phyloP scores from a whole-genome alignment of 2,329 filamentous ascomycete species.

The Hymenoscyphus fraxineus region DNA sequence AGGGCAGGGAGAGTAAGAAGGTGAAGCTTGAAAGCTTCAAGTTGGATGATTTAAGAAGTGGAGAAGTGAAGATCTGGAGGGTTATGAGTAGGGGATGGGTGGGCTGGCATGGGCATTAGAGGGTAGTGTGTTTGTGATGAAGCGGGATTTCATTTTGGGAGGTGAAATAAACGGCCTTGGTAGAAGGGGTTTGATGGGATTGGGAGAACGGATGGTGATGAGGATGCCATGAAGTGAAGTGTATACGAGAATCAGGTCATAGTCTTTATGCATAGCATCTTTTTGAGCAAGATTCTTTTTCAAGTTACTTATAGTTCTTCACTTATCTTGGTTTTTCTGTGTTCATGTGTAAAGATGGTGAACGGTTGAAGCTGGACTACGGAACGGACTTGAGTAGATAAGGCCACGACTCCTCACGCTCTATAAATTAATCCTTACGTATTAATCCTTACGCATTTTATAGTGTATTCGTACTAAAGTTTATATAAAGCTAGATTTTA shows the following conservation, averaged over 20 bases:
- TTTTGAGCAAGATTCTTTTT: slow-evolving; percentile 2
- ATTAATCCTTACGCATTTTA: too few species aligned
- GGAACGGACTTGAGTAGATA: too few species aligned
- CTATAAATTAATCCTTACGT: too few species aligned
- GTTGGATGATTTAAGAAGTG: slow-evolving; percentile 84
- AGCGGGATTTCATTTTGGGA: not conserved
- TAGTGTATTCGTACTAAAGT: too few species aligned
- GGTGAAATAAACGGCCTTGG: not conserved
- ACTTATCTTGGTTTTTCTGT: too few species aligned
- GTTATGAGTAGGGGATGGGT: slow-evolving; percentile 91
- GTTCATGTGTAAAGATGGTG: too few species aligned
- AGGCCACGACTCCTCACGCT: too few species aligned
- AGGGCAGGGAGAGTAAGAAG: slow-evolving; percentile 89
- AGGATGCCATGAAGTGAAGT: not conserved
- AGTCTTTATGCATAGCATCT: slow-evolving; percentile 23
- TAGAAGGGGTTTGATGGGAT: not conserved
- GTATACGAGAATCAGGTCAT: slow-evolving; percentile 13
- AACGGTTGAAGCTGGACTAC: too few species aligned
- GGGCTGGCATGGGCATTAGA: slow-evolving; percentile 70
- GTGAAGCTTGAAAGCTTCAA: slow-evolving; percentile 92
- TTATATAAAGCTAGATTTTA: too few species aligned
- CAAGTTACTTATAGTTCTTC: not conserved
- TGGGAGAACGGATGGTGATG: not conserved
- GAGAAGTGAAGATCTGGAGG: slow-evolving; percentile 96
- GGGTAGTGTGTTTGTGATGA: not conserved